These are phyloP conservation scores for Candida sakaeoensis DNA, from an alignment of 805 yeast species.

Conservation along the genomic window DNA sequence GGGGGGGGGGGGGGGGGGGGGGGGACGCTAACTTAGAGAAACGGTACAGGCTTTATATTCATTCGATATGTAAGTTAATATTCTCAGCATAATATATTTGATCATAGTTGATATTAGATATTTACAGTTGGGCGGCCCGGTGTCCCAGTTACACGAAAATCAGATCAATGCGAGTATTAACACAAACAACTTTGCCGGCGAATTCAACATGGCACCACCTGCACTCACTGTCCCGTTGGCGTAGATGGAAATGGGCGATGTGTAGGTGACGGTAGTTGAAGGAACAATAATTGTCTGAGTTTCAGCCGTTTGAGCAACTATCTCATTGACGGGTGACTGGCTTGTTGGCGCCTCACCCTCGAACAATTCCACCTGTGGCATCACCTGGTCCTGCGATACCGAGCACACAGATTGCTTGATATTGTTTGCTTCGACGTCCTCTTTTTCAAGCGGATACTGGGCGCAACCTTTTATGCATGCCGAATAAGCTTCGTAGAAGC, in stretches of 20 bases:
- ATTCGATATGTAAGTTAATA: background rate
- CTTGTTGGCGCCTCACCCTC: too few relatives aligned
- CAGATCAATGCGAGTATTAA: background rate
- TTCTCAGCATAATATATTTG: background rate
- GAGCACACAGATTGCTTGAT: background rate
- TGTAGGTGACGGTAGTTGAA: background rate
- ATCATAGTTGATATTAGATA: background rate
- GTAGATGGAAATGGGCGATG: constrained; percentile 1
- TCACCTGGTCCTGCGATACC: background rate
- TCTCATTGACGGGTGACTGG: too few relatives aligned
- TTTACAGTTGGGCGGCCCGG: constrained; percentile 1
- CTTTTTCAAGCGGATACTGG: background rate
- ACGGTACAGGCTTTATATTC: too few relatives aligned
- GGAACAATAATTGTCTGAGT: constrained; percentile 1
- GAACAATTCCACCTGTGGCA: background rate
- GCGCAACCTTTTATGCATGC: background rate
- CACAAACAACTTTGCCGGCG: background rate
- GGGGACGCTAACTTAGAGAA: too few relatives aligned
- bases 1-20: too few relatives aligned
- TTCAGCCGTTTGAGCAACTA: background rate
- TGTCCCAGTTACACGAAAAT: too few relatives aligned
- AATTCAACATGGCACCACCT: background rate
- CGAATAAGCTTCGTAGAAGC: background rate
- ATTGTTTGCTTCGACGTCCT: background rate
- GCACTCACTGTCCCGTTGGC: background rate